These are phyloP conservation scores for Penicillium sp. DNA, from an alignment of 2,329 filamentous ascomycete genomes.

Conservation along the genomic window DNA sequence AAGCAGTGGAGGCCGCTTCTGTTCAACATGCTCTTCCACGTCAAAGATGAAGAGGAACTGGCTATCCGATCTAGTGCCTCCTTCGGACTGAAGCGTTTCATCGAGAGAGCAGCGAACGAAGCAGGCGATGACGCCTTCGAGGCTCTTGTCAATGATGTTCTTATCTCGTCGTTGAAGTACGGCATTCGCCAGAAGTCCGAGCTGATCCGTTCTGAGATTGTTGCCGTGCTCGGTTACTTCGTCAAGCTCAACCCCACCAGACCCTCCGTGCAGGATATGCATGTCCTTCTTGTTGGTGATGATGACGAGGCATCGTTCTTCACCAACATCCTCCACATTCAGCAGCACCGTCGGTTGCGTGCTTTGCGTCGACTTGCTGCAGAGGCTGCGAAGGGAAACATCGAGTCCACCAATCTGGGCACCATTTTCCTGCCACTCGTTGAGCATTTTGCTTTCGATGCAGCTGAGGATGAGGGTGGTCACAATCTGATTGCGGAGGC, in stretches of 20 bases:
- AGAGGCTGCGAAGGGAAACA: conserved; percentile 66
- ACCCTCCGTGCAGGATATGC: conserved; percentile 75
- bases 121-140: conserved; percentile 56
- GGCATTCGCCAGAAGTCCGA: conserved; percentile 82
- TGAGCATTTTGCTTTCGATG: conserved; percentile 91
- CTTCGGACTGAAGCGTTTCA: conserved; percentile 77
- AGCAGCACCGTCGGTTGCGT: conserved; percentile 82
- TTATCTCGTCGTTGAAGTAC: conserved; percentile 77
- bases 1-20: conserved; percentile 86
- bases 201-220: conserved; percentile 80
- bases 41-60: conserved; percentile 85
- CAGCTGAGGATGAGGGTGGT: conserved; percentile 74
- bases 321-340: conserved; percentile 87
- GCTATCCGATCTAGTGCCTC: conserved; percentile 84
- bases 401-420: conserved; percentile 78
- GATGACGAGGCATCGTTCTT: conserved; percentile 90
- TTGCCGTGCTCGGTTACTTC: conserved; percentile 79
- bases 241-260: conserved; percentile 73
- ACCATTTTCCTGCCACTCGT: conserved; percentile 89
- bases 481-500: conserved; percentile 87
- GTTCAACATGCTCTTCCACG: conserved; percentile 87
- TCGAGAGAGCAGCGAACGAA: conserved; percentile 63
- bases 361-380: conserved; percentile 78
- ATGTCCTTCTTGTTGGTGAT: conserved; percentile 69
- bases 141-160: conserved; percentile 65